A percentile compares a stretch with the other conserved stretches of the same genome.
phyloP scores from a whole-genome alignment of 192 early-diverging fungal genomes.

The Coemansia sp. region DNA sequence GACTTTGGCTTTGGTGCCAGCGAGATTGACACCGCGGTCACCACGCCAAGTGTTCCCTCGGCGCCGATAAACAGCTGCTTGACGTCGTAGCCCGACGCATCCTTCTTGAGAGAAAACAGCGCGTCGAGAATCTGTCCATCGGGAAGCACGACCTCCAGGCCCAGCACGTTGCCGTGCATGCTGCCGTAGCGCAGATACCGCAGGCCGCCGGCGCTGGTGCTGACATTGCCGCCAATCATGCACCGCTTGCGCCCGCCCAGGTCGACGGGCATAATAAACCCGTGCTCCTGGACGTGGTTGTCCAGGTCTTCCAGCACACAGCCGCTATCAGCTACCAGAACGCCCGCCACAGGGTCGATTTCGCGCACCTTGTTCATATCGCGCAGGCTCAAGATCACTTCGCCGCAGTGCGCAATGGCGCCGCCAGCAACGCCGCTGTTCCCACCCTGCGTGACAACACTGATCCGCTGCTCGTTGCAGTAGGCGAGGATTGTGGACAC shows the following conservation, averaged over 20 bases:
- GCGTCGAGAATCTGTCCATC: constrained; percentile 86
- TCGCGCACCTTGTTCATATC: constrained; percentile 75
- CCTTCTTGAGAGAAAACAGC: constrained; percentile 85
- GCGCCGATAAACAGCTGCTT: constrained; percentile 99
- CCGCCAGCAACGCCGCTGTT: constrained; percentile 97
- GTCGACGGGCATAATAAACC: constrained; percentile 92
- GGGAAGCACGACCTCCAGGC: constrained; percentile 88
- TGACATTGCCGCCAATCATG: constrained; percentile 97
- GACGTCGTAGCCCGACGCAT: constrained; percentile 95
- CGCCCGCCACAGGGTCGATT: constrained; percentile 72
- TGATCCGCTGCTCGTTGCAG: constrained; percentile 75
- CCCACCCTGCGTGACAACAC: constrained; percentile 95
- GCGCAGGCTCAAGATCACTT: constrained; percentile 74
- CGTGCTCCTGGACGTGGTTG: constrained; percentile 71
- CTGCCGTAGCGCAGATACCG: constrained; percentile 92
- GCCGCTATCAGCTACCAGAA: constrained; percentile 84
- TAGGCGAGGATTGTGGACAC: constrained; percentile 80
- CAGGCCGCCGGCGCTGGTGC: constrained; percentile 95
- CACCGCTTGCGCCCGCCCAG: constrained; percentile 80
- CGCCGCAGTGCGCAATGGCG: constrained; percentile 84
- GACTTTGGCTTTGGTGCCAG: constrained; percentile 70
- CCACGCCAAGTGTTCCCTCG: constrained; percentile 92
- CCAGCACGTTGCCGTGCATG: constrained; percentile 90
- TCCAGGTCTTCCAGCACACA: constrained; percentile 87
- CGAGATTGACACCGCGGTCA: constrained; percentile 86